Evolutionary conservation across 2,329 filamentous ascomycete genomes (phyloP), one percentile per base, ranked within the genome.

Genomic region (Daldinia sp.): DNA sequence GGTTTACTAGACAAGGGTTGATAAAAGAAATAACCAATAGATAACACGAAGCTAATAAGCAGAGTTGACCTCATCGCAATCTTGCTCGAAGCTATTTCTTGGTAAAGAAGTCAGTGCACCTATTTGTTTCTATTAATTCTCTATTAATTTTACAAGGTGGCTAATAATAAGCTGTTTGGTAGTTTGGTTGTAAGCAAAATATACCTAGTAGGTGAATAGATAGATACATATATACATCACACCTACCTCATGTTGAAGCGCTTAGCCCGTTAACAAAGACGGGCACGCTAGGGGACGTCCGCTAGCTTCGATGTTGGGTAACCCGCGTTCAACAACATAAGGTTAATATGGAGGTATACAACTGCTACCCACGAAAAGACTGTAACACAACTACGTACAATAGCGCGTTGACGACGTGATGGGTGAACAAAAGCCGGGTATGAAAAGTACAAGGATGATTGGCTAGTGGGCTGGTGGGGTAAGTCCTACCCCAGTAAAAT

Each of bases 321-420:
- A 37, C 37, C 48, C 48, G 52, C 50, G 48, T 35, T 37, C 25
- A 35, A 25, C 34, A 37, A 48, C 34, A 61, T 29, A 53, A 45
- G 51, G 30, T 60, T 41, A 53, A 39, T 21, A n/a, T n/a, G n/a
- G n/a, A n/a, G n/a, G n/a, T n/a, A 54, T 43, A 43, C 39, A 43
- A 41, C 23, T 13, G 39, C 19, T 45, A 21, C 19, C n/a, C n/a
- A n/a, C n/a, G n/a, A n/a, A n/a, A n/a, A n/a, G n/a, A 41, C 37
- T 23, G 39, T 13, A 25, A 45, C 34, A 34, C 32, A 34, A 13
- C 11, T 35, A 43, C 39, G n/a, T n/a, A 49, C 49, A 37, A 35
- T 30, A 43, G 62, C 62, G 62, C 62, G 62, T 64, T 62, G 27
- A 60, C 45, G 43, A 54, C 37, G 50, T 63, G 45, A 55, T 53